phyloP scores from a whole-genome alignment of 2,329 filamentous ascomycete genomes.

The Didymella glomerata region DNA sequence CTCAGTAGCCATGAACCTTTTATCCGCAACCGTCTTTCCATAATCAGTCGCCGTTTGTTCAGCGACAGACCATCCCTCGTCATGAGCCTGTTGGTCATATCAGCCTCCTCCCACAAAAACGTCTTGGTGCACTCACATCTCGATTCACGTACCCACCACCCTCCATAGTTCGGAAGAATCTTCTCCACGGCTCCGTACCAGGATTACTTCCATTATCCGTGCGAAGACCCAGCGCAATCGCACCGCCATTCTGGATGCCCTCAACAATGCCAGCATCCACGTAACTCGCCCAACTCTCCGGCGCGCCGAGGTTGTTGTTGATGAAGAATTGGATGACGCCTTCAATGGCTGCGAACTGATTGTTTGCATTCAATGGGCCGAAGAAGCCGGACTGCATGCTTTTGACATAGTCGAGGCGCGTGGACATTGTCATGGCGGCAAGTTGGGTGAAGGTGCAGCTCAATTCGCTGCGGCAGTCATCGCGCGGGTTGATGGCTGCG shows the following conservation, averaged over 20 bases:
- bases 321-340: slow-evolving; percentile 9
- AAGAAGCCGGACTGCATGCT: slow-evolving; percentile 7
- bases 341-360: slow-evolving; percentile 7
- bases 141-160: neutral
- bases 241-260: slow-evolving; percentile 8
- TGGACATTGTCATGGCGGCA: slow-evolving; percentile 4
- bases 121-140: neutral
- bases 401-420: slow-evolving; percentile 5
- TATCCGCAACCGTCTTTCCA: slow-evolving; percentile 6
- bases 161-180: slow-evolving; percentile 6
- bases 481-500: neutral
- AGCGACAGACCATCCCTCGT: slow-evolving; percentile 2
- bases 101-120: too few relatives aligned
- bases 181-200: slow-evolving; percentile 3
- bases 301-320: slow-evolving; percentile 2
- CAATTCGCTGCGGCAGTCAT: slow-evolving; percentile 2
- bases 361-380: neutral
- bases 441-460: slow-evolving; percentile 7
- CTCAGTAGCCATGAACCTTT: neutral
- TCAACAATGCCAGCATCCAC: slow-evolving; percentile 10
- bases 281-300: slow-evolving; percentile 1
- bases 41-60: slow-evolving; percentile 6
- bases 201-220: neutral
- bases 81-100: slow-evolving; percentile 7
- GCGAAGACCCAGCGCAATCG: slow-evolving; percentile 1